These are phyloP conservation scores for Vigna nakashimae DNA, from an alignment of 306 rosid genomes.

Conservation along the genomic window DNA sequence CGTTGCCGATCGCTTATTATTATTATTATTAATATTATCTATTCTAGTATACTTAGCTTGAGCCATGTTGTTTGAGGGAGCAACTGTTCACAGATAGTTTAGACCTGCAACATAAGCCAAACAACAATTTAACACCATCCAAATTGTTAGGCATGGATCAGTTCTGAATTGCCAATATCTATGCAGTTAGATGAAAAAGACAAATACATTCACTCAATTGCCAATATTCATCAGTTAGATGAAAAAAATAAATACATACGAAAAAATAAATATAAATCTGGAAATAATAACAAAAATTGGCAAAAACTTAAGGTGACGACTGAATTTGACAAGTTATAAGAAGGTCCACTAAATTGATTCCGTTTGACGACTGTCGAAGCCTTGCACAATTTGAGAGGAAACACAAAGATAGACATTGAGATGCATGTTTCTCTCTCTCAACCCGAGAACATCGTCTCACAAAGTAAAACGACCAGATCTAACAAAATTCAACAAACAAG, in stretches of 20 bases:
- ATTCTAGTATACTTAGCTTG: slow-evolving; percentile 71
- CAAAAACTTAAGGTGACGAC: neutral
- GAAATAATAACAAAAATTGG: neutral
- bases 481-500: neutral
- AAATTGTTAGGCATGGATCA: slow-evolving; percentile 6
- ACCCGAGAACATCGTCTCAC: neutral
- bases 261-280: slow-evolving; percentile 26
- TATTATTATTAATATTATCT: slow-evolving; percentile 45
- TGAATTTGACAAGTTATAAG: neutral
- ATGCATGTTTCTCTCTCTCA: neutral
- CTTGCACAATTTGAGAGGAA: neutral
- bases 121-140: slow-evolving; percentile 39
- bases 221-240: slow-evolving; percentile 4
- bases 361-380: neutral
- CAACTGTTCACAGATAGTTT: slow-evolving; percentile 36
- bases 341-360: neutral
- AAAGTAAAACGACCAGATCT: slow-evolving; percentile 30
- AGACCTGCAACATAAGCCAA: slow-evolving; percentile 45
- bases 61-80: slow-evolving; percentile 64
- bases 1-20: slow-evolving; percentile 60
- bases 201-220: slow-evolving; percentile 9
- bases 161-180: slow-evolving; percentile 14
- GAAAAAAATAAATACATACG: neutral
- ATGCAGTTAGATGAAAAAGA: neutral
- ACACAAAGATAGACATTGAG: neutral